Evolutionary conservation across 495 filamentous ascomycete genomes (phyloP).

Genomic region (Penicillium daleae): DNA sequence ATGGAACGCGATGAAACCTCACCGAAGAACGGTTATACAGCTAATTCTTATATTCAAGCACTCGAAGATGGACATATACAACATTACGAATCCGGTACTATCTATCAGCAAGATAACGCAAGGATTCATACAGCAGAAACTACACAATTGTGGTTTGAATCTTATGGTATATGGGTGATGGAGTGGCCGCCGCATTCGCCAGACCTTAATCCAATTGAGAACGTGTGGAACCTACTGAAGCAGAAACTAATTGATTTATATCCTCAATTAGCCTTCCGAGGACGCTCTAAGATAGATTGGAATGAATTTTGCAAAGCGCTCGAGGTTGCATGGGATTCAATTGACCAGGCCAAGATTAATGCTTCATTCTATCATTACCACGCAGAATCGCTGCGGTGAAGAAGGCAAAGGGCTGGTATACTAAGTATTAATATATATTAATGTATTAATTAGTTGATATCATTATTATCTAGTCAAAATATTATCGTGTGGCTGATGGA

Average conservation of each 20-base stretch:
- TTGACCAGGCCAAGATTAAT: background rate
- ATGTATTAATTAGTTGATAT: background rate
- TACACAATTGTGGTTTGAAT: background rate
- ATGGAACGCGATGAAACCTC: background rate
- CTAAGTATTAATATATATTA: background rate
- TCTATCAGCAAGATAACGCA: background rate
- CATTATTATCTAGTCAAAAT: background rate
- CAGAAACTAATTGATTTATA: background rate
- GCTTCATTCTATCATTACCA: background rate
- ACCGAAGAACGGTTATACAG: background rate
- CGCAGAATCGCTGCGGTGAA: background rate
- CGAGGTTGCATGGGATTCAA: background rate
- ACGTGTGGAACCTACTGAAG: background rate
- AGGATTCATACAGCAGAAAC: background rate
- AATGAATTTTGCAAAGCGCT: background rate
- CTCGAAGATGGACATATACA: background rate
- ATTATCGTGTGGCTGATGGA: background rate
- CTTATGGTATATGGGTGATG: background rate
- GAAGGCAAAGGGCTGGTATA: background rate
- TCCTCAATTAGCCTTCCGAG: background rate
- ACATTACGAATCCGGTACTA: background rate
- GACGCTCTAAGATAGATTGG: background rate
- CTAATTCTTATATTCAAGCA: background rate
- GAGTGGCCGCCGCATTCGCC: background rate
- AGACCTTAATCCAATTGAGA: background rate